Conservation (phyloP, 495 filamentous ascomycete species). For the Barbatosphaeria neglecta region DNA sequence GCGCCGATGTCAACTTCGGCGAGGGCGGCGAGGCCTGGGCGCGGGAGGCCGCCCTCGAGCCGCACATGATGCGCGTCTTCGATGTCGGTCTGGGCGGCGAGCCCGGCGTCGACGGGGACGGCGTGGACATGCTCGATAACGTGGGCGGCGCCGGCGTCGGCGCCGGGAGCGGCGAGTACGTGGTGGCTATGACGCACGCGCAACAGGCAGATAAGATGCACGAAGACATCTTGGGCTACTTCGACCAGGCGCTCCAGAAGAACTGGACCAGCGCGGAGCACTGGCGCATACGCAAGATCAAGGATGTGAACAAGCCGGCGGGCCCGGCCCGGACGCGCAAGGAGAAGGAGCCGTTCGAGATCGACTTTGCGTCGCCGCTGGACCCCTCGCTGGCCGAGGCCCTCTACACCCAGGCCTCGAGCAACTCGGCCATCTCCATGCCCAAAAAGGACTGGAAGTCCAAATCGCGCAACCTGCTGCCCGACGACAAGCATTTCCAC, state of each 20-base stretch:
- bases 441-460: slow-evolving; percentile 93
- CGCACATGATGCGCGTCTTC: slow-evolving; percentile 50
- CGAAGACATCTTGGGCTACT: slow-evolving; percentile 92
- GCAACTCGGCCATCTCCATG: slow-evolving; percentile 69
- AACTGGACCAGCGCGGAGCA: slow-evolving; percentile 99
- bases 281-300: slow-evolving; percentile 92
- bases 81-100: slow-evolving; percentile 42
- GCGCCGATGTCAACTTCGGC: slow-evolving; percentile 54
- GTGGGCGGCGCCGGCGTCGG: slow-evolving; percentile 44
- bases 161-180: slow-evolving; percentile 26
- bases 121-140: slow-evolving; percentile 48
- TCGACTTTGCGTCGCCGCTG: slow-evolving; percentile 72
- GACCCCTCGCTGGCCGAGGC: slow-evolving; percentile 58
- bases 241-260: slow-evolving; percentile 87
- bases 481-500: slow-evolving; percentile 98
- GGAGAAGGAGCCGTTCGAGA: slow-evolving; percentile 92
- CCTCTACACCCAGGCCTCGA: slow-evolving; percentile 74
- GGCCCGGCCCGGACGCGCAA: slow-evolving; percentile 54
- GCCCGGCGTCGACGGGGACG: slow-evolving; percentile 44
- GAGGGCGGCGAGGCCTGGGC: slow-evolving; percentile 69
- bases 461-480: slow-evolving; percentile 82
- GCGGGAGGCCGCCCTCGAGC: slow-evolving; percentile 51
- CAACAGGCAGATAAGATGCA: slow-evolving; percentile 51
- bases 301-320: slow-evolving; percentile 58
- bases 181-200: slow-evolving; percentile 57